Conservation (phyloP, 1,284 basidiomycete species). For the Leccinum huronense region DNA sequence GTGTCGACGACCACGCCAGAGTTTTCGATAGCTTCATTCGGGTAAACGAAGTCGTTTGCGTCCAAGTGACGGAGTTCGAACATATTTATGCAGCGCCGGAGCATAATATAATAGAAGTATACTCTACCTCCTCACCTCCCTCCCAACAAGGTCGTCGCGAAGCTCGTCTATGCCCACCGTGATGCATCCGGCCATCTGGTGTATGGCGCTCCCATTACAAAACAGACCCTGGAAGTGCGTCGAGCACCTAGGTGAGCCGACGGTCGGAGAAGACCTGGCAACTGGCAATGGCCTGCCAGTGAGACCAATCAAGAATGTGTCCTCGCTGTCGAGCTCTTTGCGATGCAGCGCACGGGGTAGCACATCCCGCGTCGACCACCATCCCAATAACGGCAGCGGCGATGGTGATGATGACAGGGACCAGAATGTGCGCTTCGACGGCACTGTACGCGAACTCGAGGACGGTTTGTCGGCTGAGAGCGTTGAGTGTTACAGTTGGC, state of each 20-base stretch:
- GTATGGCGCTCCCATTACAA: slow-evolving; percentile 52
- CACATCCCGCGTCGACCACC: slow-evolving; percentile 32
- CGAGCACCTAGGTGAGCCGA: slow-evolving; percentile 67
- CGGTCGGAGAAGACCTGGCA: slow-evolving; percentile 24
- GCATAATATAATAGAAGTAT: too few species aligned
- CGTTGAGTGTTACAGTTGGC: slow-evolving; percentile 28
- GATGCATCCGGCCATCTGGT: slow-evolving; percentile 45
- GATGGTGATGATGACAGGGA: not conserved
- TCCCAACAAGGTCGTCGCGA: slow-evolving; percentile 50
- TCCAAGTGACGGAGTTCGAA: too few species aligned
- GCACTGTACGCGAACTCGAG: slow-evolving; percentile 54
- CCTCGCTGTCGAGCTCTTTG: slow-evolving; percentile 69
- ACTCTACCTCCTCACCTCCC: too few species aligned
- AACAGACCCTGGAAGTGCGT: slow-evolving; percentile 85
- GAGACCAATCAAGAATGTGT: slow-evolving; percentile 60
- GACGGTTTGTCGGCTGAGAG: slow-evolving; percentile 63
- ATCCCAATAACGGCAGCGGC: not conserved
- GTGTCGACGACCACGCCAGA: too few species aligned
- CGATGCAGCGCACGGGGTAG: slow-evolving; percentile 61
- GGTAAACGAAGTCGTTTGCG: too few species aligned
- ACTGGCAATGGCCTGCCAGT: slow-evolving; percentile 30
- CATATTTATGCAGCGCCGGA: too few species aligned
- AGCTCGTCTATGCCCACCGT: slow-evolving; percentile 57
- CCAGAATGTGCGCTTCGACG: slow-evolving; percentile 36
- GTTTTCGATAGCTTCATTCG: too few species aligned